Evolutionary conservation across 257 asterid species (phyloP), one percentile per base, ranked within the genome.

Genomic region (Lantana camara): DNA sequence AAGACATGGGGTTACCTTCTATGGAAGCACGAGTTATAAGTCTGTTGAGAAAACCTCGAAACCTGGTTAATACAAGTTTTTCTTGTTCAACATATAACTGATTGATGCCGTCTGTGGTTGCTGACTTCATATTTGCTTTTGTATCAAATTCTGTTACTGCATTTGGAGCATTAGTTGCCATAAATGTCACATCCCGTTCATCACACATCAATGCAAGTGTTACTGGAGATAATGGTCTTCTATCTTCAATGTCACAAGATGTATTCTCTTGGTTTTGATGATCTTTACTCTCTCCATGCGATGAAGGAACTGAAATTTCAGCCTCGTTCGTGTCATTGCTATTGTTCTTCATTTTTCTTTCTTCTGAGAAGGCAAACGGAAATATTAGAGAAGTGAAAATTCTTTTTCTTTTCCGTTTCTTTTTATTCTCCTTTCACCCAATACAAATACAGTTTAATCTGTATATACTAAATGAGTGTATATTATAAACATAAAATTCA

Each of bases 141-240:
- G 60, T 37, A 52, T 65, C 37, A 32, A 75, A 21, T 32, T 73
- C 70, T 24, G 75, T 30, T 44, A 12, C 53, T 15, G 70, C 40
- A 22, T 70, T 53, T 57, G 75, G 70, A 35, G 56, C 61, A 30
- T 73, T 66, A 38, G 68, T 56, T 6, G 42, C 50, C 57, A 66
- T 57, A 50, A 75, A 73, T 21, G 62, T 19, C 14, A 70, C 14
- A 27, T 70, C 78, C 63, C 60, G 76, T 64, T 88, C 96, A 55
- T 83, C 85, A 56, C 85, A 76, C 85, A 83, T 80, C 53, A 83
- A 60, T 60, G 83, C 77, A 48, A 77, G 83, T 51, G 88, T 83
- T 61, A 71, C 86, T 12, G 89, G 89, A 70, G 95, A 88, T 62
- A 73, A n/a, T 44, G 83, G 79, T 56, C 82, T 74, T 49, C 75